Evolutionary conservation across 2,329 filamentous ascomycete genomes (phyloP).

Genomic region (Monilinia polystroma): DNA sequence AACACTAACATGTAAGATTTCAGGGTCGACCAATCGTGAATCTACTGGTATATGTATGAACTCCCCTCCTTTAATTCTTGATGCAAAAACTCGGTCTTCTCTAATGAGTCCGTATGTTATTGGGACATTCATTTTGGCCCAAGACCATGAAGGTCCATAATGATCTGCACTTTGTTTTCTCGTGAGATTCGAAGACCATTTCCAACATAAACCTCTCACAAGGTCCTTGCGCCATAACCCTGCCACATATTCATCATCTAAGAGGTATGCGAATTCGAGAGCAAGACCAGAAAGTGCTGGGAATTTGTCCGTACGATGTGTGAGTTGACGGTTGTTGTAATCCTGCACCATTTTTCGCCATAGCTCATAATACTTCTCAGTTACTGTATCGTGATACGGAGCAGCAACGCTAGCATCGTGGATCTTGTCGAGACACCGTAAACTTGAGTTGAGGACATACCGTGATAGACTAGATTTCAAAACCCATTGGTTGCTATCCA

Average conservation of each 20-base stretch:
- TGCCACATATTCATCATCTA: conserved; percentile 24
- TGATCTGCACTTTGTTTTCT: background rate
- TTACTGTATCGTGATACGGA: conserved; percentile 3
- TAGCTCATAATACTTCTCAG: conserved; percentile 12
- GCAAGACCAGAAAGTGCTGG: conserved; percentile 25
- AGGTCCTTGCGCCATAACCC: conserved; percentile 23
- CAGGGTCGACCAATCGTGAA: conserved; percentile 2
- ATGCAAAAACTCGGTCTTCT: conserved; percentile 13
- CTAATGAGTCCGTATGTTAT: conserved; percentile 16
- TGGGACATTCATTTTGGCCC: conserved; percentile 20
- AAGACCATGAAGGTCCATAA: conserved; percentile 23
- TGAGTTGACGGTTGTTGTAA: conserved; percentile 24
- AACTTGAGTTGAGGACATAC: conserved; percentile 3
- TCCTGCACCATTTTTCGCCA: conserved; percentile 24
- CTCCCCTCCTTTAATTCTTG: background rate
- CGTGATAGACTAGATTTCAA: conserved; percentile 13
- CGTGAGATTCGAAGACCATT: conserved; percentile 6
- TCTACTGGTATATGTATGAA: conserved; percentile 5
- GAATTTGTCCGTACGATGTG: conserved; percentile 20
- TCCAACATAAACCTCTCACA: conserved; percentile 24
- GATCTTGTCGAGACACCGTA: conserved; percentile 21
- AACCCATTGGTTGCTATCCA: conserved; percentile 1
- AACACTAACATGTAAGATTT: conserved; percentile 13
- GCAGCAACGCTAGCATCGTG: background rate
- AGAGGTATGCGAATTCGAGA: conserved; percentile 6